These are phyloP conservation scores for Pilaira anomala DNA, from an alignment of 192 early-diverging fungal species.

Conservation along the genomic window DNA sequence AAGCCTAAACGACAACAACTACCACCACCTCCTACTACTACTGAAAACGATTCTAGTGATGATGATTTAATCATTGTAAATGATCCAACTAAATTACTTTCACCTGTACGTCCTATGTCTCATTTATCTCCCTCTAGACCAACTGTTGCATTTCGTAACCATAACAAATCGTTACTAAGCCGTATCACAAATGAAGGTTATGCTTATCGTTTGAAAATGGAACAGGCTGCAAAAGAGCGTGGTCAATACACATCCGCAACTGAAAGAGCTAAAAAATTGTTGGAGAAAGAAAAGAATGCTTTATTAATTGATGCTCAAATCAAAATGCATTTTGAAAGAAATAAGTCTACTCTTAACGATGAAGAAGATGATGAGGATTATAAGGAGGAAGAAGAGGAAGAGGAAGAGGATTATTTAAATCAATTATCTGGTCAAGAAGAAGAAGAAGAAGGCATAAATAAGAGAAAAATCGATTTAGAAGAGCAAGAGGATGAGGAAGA, in stretches of 20 bases:
- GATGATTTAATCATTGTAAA: constrained; percentile 35
- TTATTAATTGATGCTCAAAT: constrained; percentile 14
- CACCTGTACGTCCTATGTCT: neutral
- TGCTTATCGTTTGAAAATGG: constrained; percentile 17
- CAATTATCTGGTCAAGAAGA: constrained; percentile 7
- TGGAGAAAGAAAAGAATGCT: constrained; percentile 21
- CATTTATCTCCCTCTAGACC: constrained; percentile 1
- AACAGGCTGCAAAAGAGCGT: constrained; percentile 4
- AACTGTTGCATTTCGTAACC: constrained; percentile 7
- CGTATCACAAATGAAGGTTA: constrained; percentile 22
- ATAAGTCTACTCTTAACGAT: neutral
- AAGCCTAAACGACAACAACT: neutral
- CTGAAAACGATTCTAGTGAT: constrained; percentile 11
- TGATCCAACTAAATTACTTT: constrained; percentile 2
- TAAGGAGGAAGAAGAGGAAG: constrained; percentile 3
- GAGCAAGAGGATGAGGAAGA: neutral
- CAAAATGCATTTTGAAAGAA: constrained; percentile 5
- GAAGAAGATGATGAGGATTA: constrained; percentile 7
- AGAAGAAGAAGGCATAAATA: neutral
- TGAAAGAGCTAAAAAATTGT: constrained; percentile 12
- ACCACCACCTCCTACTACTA: neutral
- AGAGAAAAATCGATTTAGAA: neutral
- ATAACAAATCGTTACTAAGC: constrained; percentile 18
- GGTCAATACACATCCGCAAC: constrained; percentile 14
- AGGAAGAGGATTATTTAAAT: constrained; percentile 5